These are phyloP conservation scores for Plasmopara viticola DNA, from an alignment of 352 stramenopile genomes.

Conservation along the genomic window DNA sequence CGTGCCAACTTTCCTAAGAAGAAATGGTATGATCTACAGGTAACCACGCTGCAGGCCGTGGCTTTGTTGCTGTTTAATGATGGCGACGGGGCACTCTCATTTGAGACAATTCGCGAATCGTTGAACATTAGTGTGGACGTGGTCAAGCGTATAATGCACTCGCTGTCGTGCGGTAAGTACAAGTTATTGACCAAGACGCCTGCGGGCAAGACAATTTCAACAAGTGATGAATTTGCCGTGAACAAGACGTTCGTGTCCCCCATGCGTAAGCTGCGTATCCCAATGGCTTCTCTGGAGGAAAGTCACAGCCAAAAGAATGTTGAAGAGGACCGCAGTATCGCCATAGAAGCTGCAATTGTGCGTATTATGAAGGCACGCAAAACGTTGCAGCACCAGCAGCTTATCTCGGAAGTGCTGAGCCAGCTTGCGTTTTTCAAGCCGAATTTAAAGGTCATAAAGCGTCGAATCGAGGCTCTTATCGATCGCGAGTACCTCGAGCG, in stretches of 20 bases:
- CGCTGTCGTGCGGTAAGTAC: slow-evolving; percentile 97
- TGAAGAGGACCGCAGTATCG: slow-evolving; percentile 94
- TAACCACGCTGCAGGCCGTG: slow-evolving; percentile 96
- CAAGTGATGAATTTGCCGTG: slow-evolving; percentile 90
- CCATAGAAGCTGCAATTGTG: slow-evolving; percentile 99
- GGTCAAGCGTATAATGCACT: slow-evolving; percentile 98
- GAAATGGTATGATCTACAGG: slow-evolving; percentile 96
- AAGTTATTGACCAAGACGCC: slow-evolving; percentile 95
- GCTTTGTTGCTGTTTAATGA: slow-evolving; percentile 95
- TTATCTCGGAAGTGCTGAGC: slow-evolving; percentile 96
- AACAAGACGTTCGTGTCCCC: slow-evolving; percentile 93
- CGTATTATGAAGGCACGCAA: slow-evolving; percentile 99
- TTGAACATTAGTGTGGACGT: slow-evolving; percentile 95
- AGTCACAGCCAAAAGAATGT: slow-evolving; percentile 98
- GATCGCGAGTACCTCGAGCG: slow-evolving; percentile 98
- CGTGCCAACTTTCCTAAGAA: slow-evolving; percentile 79
- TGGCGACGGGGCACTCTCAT: slow-evolving; percentile 74
- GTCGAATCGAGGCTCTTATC: slow-evolving; percentile 96
- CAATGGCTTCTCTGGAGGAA: slow-evolving; percentile 97
- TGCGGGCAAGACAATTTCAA: slow-evolving; percentile 91
- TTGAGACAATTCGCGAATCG: slow-evolving; percentile 87
- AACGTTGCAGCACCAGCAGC: slow-evolving; percentile 95
- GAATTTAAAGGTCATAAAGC: slow-evolving; percentile 97
- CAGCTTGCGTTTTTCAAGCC: slow-evolving; percentile 98
- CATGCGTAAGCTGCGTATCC: slow-evolving; percentile 97